phyloP scores from a whole-genome alignment of 306 rosid species.

The Amphicarpaea edgeworthii region DNA sequence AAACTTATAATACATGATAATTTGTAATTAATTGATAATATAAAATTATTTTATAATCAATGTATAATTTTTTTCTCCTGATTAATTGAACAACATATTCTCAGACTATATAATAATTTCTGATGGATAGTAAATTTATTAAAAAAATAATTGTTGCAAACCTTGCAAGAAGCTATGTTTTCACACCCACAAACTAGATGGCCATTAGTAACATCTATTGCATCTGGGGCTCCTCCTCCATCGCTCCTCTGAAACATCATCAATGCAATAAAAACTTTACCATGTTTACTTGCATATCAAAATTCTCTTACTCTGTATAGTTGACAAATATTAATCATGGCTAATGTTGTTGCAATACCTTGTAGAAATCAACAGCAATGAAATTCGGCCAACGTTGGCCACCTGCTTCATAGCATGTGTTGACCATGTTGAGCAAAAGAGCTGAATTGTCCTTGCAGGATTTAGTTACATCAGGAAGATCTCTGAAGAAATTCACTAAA shows the following conservation, averaged over 20 bases:
- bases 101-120: neutral
- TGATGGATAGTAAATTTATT: too few species aligned
- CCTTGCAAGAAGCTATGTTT: conserved; percentile 74
- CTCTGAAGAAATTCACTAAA: conserved; percentile 70
- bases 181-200: conserved; percentile 73
- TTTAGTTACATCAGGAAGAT: conserved; percentile 49
- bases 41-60: too few species aligned
- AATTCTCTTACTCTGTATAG: neutral
- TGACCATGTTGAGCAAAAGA: conserved; percentile 70
- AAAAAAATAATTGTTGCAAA: conserved; percentile 42
- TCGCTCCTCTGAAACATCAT: conserved; percentile 72
- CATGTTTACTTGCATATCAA: conserved; percentile 3
- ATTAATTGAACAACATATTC: too few species aligned
- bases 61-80: too few species aligned
- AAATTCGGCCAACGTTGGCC: conserved; percentile 86
- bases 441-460: conserved; percentile 81
- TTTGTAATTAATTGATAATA: too few species aligned
- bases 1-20: too few species aligned
- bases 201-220: conserved; percentile 70
- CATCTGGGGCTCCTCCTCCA: conserved; percentile 78
- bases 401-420: conserved; percentile 70
- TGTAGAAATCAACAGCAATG: conserved; percentile 83
- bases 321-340: conserved; percentile 6
- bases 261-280: neutral
- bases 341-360: conserved; percentile 53